Evolutionary conservation across 371 early-diverging fungal genomes (phyloP), one percentile per base, ranked within the genome.

Genomic region (Haplosporangium sp.): DNA sequence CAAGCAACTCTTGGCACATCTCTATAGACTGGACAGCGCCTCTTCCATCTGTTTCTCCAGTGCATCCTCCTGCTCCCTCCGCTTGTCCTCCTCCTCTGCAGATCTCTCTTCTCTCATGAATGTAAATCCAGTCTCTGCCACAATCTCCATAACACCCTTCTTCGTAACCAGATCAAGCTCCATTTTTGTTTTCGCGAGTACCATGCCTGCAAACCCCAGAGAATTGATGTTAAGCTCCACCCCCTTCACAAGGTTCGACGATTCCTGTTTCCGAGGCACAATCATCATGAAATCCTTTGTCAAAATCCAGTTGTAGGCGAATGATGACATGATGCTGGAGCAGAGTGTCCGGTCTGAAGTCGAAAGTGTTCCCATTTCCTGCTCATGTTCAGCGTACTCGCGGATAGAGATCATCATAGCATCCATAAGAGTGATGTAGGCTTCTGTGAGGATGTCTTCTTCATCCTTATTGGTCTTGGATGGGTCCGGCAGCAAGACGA

Each of bases 211-310:
- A 82, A 90, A 92, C 1, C 88, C 93, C 37, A 94, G 75, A 0
- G 91, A 89, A 62, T 94, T 94, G 37, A 93, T 72, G 9, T 86
- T 83, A 55, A 74, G n/a, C 10, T 45, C 7, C 18, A 67, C 21
- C 2, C 61, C 61, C 1, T 55, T 54, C 13, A 88, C 63, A 12
- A 73, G 62, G 8, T 80, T 62, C 16, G 67, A 63, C 1, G 81
- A 50, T 43, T 89, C 92, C 41, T 83, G 81, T 37, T 81, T 64
- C 38, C 94, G 85, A 38, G 94, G 93, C 0, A 92, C 86, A 9
- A 92, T 76, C 83, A 93, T 75, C 90, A 93, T 89, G 67, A 90
- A 93, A n/a, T 87, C 81, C 6, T 74, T 59, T 2, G 93, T 93
- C 80, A 93, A 74, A 52, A 94, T 69, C 69, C 92, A 84, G 62